A percentile compares a stretch with the other conserved stretches of the same genome.
Conservation (phyloP, 1,284 basidiomycete species). For the Mrakiaceae sp. region DNA sequence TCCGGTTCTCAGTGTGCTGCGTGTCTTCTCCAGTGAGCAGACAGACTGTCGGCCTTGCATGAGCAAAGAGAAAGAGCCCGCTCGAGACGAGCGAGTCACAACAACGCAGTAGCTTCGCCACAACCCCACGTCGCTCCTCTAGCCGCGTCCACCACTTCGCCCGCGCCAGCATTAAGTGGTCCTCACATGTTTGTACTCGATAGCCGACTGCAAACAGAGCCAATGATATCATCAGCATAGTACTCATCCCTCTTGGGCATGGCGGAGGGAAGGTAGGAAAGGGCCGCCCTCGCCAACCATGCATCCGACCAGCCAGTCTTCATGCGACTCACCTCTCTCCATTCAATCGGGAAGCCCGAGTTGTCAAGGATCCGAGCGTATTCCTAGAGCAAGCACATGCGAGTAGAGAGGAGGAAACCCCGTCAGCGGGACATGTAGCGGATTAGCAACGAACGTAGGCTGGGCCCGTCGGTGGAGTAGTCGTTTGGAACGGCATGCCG, state of each 20-base stretch:
- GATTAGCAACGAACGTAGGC: no score
- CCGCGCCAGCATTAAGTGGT: background rate
- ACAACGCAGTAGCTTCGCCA: no score
- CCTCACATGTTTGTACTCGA: slow-evolving; percentile 71
- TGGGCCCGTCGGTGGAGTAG: no score
- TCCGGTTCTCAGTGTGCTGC: no score
- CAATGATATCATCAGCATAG: background rate
- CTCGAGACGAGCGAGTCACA: no score
- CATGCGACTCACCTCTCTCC: slow-evolving; percentile 24
- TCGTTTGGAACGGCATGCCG: background rate
- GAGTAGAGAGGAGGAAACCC: background rate
- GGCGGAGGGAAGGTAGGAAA: background rate
- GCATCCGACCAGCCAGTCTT: background rate
- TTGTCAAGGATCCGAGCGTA: slow-evolving; percentile 35
- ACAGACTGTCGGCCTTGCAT: no score
- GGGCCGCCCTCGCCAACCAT: background rate
- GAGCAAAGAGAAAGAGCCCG: no score
- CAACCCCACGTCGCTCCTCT: background rate
- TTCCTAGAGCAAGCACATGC: slow-evolving; percentile 20
- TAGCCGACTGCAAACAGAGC: slow-evolving; percentile 59
- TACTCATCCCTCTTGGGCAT: slow-evolving; percentile 34
- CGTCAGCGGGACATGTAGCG: background rate
- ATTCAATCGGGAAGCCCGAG: slow-evolving; percentile 35
- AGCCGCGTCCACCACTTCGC: slow-evolving; percentile 5
- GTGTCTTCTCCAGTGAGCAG: no score